Evolutionary conservation across 208 protist genomes (phyloP), one percentile per base, ranked within the genome.

Genomic region (Trypanosoma melophagium): DNA sequence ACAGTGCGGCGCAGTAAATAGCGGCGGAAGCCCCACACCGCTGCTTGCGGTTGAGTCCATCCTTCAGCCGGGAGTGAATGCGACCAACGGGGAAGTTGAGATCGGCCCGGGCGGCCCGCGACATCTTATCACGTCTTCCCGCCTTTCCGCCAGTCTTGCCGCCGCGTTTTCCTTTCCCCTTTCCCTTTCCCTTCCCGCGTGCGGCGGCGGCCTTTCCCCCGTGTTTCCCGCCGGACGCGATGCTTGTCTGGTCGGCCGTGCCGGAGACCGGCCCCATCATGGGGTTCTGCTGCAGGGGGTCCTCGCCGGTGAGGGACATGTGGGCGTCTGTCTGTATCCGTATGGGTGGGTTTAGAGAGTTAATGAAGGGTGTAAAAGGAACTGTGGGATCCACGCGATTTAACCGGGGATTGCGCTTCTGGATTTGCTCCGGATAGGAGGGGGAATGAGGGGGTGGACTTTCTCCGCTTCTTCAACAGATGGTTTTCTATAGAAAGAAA

Each of bases 31-130:
- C 97, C 41, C 97, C 97, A 52, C 99, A 98, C 58, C 98, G 95
- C 69, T 97, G 94, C 59, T 97, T 92, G 74, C 87, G 86, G 66
- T 94, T 89, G 45, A 98, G 90, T 17, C 96, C 84, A 52, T 97
- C 79, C 90, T 99, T 99, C 58, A 99, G 82, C 55, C 96, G 89
- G n/a, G 97, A 89, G 85, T 99, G 98, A 65, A 99, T 99, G 80
- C 98, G 90, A 60, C 98, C 98, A 19, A 99, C 98, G 24, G 98
- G 98, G 76, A 97, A 98, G 76, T 96, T 91, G 38, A 98, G 77
- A 45, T 96, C 92, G 3, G 97, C 95, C 16, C 91, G 86, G 0
- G 79, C 82, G 31, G 93, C 92, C 38, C 93, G 89, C 4, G 91
- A 94, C 78, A 96, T 87, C 64, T 87, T 83, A 55, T 89, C 86